Evolutionary conservation across 164 flowering plant species (phyloP).

Genomic region (Tetracentron sinense): DNA sequence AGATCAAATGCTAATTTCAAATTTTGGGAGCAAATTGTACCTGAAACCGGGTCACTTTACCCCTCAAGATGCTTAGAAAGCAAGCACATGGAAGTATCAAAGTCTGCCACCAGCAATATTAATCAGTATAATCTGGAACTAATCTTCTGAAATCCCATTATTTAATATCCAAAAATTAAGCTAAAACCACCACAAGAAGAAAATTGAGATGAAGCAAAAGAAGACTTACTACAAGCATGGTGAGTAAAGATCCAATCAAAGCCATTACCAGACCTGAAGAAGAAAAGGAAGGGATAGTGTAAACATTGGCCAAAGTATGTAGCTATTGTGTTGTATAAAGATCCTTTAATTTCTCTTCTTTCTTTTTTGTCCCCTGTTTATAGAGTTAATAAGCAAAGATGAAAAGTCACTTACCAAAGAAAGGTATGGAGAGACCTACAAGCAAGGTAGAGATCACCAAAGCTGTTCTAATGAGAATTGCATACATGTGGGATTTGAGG

Average conservation of each 20-base stretch:
- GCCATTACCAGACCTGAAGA: constrained; percentile 82
- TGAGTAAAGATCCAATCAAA: constrained; percentile 81
- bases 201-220: neutral
- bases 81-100: constrained; percentile 89
- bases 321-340: too few species aligned
- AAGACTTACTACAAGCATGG: constrained; percentile 92
- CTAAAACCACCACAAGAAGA: neutral
- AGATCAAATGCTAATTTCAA: neutral
- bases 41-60: constrained; percentile 57
- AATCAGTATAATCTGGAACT: neutral
- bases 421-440: constrained; percentile 73
- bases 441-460: constrained; percentile 80
- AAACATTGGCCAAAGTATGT: neutral
- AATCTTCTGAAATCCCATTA: neutral
- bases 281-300: neutral
- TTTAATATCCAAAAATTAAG: too few species aligned
- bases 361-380: neutral
- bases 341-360: too few species aligned
- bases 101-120: constrained; percentile 41
- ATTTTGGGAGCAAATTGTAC: constrained; percentile 25
- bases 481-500: constrained; percentile 50
- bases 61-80: constrained; percentile 71
- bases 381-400: neutral
- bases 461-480: constrained; percentile 73
- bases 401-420: constrained; percentile 60